Evolutionary conservation across 768 basidiomycete genomes (phyloP), one percentile per base, ranked within the genome.

Genomic region (Collybiopsis confluens): DNA sequence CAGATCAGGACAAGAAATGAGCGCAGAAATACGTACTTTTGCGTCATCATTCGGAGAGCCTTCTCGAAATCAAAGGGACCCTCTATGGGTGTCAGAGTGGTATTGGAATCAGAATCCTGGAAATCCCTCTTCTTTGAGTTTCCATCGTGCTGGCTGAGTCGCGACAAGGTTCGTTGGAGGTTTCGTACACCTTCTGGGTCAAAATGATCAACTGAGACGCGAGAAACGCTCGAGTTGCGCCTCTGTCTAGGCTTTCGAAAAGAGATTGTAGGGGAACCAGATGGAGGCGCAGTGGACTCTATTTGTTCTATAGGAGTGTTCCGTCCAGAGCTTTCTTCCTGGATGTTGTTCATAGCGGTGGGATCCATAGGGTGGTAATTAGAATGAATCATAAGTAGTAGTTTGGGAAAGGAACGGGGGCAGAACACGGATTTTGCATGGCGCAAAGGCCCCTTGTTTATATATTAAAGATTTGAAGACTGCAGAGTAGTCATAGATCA

Each of bases 161-260:
- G 65, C 21, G 64, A 73, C 54, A 80, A 56, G 3, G 67, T 72
- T 57, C 65, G 62, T 10, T 66, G 66, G 4, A 83, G 69, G 42
- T 70, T 58, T 2, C 59, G 62, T 33, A 81, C 74, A 8, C 82
- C 84, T 18, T 60, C 59, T 1, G 76, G 80, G 63, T 86, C 82
- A 59, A 85, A 84, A 58, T 73, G 74, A 43, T 75, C 77, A 18
- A 80, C 54, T 23, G 70, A 64, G 2, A 80, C 74, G 52, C 61
- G 70, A 45, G 70, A 75, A 13, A 56, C 58, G 24, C 54, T 52
- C 0, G 63, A 63, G 13, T 48, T 37, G 2, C 57, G 15, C 7
- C 52, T n/a, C 3, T 35, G 50, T 4, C 50, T 40, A 18, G 23
- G 4, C 13, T 23, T 16, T 27, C 35, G 50, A 18, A 26, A 35